A percentile compares a stretch with the other conserved stretches of the same genome.
These are phyloP conservation scores for Buddleja alternifolia DNA, from an alignment of 257 asterid genomes.

Conservation along the genomic window DNA sequence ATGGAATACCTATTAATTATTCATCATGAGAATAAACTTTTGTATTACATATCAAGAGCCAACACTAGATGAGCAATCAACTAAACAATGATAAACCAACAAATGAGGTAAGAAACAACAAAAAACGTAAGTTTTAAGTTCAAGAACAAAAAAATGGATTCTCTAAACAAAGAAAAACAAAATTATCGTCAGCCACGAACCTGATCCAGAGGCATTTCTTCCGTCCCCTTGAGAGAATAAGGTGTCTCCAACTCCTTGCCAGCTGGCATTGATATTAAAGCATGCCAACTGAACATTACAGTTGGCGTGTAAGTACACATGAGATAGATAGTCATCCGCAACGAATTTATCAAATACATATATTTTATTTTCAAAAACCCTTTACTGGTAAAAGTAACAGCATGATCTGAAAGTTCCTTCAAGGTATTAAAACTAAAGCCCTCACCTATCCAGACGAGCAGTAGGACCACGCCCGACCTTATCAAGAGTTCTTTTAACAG, in stretches of 20 bases:
- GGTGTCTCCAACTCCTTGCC: constrained; percentile 75
- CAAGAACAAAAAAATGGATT: not conserved
- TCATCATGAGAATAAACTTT: not conserved
- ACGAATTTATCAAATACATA: too few relatives aligned
- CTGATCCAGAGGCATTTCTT: constrained; percentile 76
- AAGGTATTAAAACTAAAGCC: constrained; percentile 25
- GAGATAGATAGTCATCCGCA: too few relatives aligned
- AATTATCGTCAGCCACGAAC: constrained; percentile 38
- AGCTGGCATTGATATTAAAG: constrained; percentile 84
- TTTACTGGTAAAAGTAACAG: not conserved
- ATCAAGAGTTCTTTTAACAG: constrained; percentile 83
- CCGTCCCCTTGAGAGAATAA: constrained; percentile 67
- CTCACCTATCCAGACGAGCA: constrained; percentile 75
- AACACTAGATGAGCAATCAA: constrained; percentile 15
- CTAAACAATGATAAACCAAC: not conserved
- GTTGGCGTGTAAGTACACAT: too few relatives aligned
- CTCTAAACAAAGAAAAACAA: not conserved
- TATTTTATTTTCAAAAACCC: not conserved
- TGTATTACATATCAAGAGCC: not conserved
- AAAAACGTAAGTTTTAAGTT: not conserved
- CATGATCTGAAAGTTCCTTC: constrained; percentile 21
- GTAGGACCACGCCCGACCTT: constrained; percentile 60
- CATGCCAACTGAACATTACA: constrained; percentile 78
- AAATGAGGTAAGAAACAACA: not conserved
- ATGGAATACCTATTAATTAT: not conserved